These are phyloP conservation scores for Forsythia viridissima DNA, from an alignment of 257 asterid species.

Conservation along the genomic window DNA sequence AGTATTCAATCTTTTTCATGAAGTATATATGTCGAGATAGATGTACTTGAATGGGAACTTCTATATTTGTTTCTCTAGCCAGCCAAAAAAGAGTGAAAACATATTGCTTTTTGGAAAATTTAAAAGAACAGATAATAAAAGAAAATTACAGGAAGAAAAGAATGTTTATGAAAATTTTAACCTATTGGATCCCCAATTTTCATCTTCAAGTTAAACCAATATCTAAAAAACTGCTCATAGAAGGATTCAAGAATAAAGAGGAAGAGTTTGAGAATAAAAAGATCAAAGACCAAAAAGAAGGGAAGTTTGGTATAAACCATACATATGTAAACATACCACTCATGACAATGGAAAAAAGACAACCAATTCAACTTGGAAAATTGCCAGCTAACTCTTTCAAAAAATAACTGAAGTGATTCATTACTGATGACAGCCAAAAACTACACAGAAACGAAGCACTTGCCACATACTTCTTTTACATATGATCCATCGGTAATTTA, in stretches of 20 bases:
- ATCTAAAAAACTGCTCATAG: background rate
- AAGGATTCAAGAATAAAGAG: background rate
- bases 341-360: background rate
- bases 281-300: background rate
- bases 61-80: background rate
- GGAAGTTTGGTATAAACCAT: background rate
- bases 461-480: background rate
- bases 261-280: background rate
- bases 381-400: background rate
- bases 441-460: background rate
- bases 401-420: background rate
- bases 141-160: background rate
- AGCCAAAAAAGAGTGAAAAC: background rate
- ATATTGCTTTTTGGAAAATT: background rate
- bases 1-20: background rate
- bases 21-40: background rate
- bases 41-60: background rate
- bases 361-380: background rate
- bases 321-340: background rate
- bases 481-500: background rate
- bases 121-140: background rate
- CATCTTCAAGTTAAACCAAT: background rate
- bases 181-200: background rate
- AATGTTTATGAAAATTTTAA: background rate
- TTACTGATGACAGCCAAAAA: background rate